Evolutionary conservation across 2,329 filamentous ascomycete species (phyloP).

Genomic region (Xylariaceae sp.): DNA sequence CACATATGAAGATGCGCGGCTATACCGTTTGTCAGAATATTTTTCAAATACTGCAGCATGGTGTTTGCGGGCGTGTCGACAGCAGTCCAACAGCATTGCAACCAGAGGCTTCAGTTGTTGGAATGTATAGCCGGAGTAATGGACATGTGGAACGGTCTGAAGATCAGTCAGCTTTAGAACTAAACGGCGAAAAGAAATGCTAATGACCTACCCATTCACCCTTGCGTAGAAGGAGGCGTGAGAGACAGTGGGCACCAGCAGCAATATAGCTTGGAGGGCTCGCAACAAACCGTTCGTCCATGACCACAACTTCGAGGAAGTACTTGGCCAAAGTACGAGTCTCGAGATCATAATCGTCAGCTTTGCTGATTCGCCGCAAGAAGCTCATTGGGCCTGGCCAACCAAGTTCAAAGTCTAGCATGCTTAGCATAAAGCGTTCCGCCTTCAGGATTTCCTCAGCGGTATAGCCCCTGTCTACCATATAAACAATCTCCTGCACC

Average conservation of each 20-base stretch:
- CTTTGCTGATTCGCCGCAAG: slow-evolving; percentile 92
- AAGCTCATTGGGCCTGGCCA: slow-evolving; percentile 99
- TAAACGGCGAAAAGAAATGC: neutral
- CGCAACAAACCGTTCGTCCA: slow-evolving; percentile 96
- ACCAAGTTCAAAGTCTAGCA: slow-evolving; percentile 91
- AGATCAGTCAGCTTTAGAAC: slow-evolving; percentile 32
- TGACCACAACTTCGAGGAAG: slow-evolving; percentile 91
- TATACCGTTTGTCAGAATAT: slow-evolving; percentile 82
- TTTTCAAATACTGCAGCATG: slow-evolving; percentile 88
- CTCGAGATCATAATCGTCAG: slow-evolving; percentile 94
- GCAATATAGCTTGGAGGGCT: slow-evolving; percentile 85
- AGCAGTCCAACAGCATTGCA: slow-evolving; percentile 78
- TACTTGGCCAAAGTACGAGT: slow-evolving; percentile 95
- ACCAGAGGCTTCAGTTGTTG: slow-evolving; percentile 74
- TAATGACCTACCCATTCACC: slow-evolving; percentile 75
- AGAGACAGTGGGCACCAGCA: slow-evolving; percentile 86
- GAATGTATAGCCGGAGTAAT: slow-evolving; percentile 93
- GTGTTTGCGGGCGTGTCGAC: slow-evolving; percentile 71
- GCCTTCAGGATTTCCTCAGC: slow-evolving; percentile 93
- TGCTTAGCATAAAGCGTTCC: slow-evolving; percentile 95
- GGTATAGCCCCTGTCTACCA: slow-evolving; percentile 91
- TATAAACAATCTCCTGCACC: slow-evolving; percentile 91
- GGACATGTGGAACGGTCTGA: slow-evolving; percentile 74
- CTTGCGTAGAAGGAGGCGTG: slow-evolving; percentile 82
- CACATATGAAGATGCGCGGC: slow-evolving; percentile 75